Conservation (phyloP, 106 monocot genomes). For the Amphibolis antarctica region DNA sequence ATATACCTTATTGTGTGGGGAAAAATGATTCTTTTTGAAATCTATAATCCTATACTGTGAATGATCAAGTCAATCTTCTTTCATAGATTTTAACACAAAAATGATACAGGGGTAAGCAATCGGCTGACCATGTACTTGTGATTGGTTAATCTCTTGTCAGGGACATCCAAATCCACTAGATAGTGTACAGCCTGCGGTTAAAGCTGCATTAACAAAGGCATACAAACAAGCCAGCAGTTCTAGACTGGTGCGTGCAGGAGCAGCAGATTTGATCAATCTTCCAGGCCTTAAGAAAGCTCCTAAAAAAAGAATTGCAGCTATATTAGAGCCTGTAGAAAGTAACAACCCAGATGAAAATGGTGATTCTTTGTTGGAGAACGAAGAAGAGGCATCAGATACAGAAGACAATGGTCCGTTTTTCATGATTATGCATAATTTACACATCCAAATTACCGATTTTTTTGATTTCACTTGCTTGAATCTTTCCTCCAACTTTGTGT, state of each 20-base stretch:
- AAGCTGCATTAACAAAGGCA: slow-evolving; percentile 80
- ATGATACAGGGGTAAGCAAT: too few relatives aligned
- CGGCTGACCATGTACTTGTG: too few relatives aligned
- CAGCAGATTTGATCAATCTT: slow-evolving; percentile 71
- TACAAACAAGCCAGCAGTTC: slow-evolving; percentile 70
- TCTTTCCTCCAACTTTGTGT: too few relatives aligned
- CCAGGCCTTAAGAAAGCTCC: slow-evolving; percentile 81
- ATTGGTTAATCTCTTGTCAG: slow-evolving; percentile 18
- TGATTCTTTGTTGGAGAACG: slow-evolving; percentile 28
- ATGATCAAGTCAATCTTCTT: too few relatives aligned
- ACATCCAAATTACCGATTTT: too few relatives aligned
- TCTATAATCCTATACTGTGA: too few relatives aligned
- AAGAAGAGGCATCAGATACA: slow-evolving; percentile 44
- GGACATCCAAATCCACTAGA: slow-evolving; percentile 78
- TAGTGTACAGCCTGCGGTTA: slow-evolving; percentile 65
- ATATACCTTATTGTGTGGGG: too few relatives aligned
- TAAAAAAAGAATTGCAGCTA: slow-evolving; percentile 83
- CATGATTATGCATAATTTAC: not conserved
- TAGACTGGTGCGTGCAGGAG: slow-evolving; percentile 49
- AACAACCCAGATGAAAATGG: slow-evolving; percentile 44
- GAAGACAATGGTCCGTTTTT: slow-evolving; percentile 50
- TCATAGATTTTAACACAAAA: too few relatives aligned
- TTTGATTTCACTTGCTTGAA: too few relatives aligned
- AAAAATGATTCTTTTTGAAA: too few relatives aligned
- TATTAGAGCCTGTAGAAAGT: slow-evolving; percentile 64